These are phyloP conservation scores for Teratosphaeria viscida DNA, from an alignment of 2,329 filamentous ascomycete species.

Conservation along the genomic window DNA sequence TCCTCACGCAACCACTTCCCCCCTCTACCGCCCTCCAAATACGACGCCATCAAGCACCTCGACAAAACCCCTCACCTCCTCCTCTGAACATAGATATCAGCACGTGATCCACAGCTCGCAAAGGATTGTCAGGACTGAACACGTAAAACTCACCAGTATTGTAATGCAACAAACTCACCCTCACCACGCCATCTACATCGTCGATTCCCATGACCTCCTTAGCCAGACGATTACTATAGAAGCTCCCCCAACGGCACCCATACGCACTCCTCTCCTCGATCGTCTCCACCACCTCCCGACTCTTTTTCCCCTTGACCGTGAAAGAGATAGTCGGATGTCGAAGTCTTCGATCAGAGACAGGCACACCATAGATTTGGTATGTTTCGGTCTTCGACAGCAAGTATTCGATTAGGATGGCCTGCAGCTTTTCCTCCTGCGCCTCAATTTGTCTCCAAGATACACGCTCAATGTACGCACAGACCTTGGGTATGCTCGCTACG, in stretches of 20 bases:
- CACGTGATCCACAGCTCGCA: background rate
- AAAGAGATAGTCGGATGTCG: slow-evolving; percentile 61
- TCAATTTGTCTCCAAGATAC: slow-evolving; percentile 42
- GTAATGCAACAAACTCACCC: slow-evolving; percentile 65
- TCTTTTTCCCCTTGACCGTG: slow-evolving; percentile 46
- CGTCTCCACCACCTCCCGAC: slow-evolving; percentile 49
- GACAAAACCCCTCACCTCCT: slow-evolving; percentile 46
- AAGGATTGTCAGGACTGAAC: background rate
- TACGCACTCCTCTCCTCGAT: slow-evolving; percentile 50
- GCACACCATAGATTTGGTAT: slow-evolving; percentile 48
- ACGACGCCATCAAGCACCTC: slow-evolving; percentile 41
- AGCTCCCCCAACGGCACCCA: slow-evolving; percentile 57
- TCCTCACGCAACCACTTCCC: background rate
- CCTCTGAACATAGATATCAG: slow-evolving; percentile 30
- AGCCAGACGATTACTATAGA: slow-evolving; percentile 56
- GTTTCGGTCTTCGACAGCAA: slow-evolving; percentile 43
- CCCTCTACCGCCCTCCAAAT: background rate
- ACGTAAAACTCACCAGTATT: slow-evolving; percentile 48
- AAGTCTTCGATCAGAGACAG: slow-evolving; percentile 34
- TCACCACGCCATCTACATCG: slow-evolving; percentile 51
- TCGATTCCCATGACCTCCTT: slow-evolving; percentile 43
- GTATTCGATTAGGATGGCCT: slow-evolving; percentile 49
- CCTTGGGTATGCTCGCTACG: slow-evolving; percentile 49
- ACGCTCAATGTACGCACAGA: slow-evolving; percentile 45
- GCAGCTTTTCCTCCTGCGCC: slow-evolving; percentile 51